Base-by-base conservation (phyloP, 2,329 filamentous ascomycete genomes). In the Botrytis fragariae region DNA sequence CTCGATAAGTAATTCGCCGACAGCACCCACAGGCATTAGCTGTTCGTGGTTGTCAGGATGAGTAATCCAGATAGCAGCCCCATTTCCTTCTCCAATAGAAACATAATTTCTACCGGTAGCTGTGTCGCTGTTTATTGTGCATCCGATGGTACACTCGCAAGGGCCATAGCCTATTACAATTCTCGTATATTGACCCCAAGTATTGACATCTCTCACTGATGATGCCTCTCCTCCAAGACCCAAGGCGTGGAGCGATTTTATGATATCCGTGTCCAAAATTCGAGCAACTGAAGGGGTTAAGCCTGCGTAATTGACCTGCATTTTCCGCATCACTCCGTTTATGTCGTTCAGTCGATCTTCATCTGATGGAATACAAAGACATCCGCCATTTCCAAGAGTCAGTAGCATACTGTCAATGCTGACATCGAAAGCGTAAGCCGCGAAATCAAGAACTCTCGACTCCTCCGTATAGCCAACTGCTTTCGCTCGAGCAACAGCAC, bases 91-190 rank as follows among this genome's bases (percentile, higher is more conserved):
- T n/a, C 79, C 79, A 42, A 71, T 71, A 22, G 68, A 70, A 35
- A 70, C 35, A 37, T 70, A 70, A 37, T 62, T 70, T 45, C 68
- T 70, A 48, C 79, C 78, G 69, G 69, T 69, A 60, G 65, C 44
- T 63, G 64, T 29, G 70, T 74, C 32, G 59, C 67, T 62, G 7
- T 72, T 72, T 57, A 72, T 69, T 14, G 61, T 64, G 22, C 61
- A 67, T 29, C 71, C 72, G 22, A 78, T 73, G 4, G 75, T 73
- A 54, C 74, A 76, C 72, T 79, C 78, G 16, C 69, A 72, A 32
- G 84, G 84, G 0, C 84, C 84, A 74, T 84, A 86, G 0, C 79
- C 82, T 77, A 84, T 84, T 72, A 84, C 76, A 48, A 84, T 79
- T n/a, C 82, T 79, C 74, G 78, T 81, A 32, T 77, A 57, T 73